Percentiles rank a stretch among this genome's conserved stretches.
These are phyloP conservation scores for Phytophthora europaea DNA, from an alignment of 352 stramenopile species.

Conservation along the genomic window DNA sequence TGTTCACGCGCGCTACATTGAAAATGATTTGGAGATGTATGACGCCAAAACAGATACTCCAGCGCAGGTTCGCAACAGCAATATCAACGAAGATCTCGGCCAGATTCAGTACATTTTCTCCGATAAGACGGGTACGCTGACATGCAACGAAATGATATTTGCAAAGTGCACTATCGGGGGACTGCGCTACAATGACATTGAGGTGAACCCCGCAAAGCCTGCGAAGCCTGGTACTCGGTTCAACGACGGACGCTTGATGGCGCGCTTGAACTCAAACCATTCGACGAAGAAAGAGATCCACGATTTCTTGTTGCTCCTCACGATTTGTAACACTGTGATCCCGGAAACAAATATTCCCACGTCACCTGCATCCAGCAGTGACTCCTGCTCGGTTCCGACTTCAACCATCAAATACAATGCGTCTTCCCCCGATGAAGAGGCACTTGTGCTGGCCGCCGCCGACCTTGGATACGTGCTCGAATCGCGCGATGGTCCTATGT, in stretches of 20 bases:
- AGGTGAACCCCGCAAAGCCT: constrained; percentile 56
- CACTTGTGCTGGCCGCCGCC: constrained; percentile 76
- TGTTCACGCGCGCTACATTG: constrained; percentile 87
- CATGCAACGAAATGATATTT: constrained; percentile 92
- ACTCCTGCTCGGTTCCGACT: constrained; percentile 26
- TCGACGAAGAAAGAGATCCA: constrained; percentile 89
- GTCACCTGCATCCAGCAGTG: constrained; percentile 38
- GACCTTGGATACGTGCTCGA: constrained; percentile 82
- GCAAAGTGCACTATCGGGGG: constrained; percentile 94
- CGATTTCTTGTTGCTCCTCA: constrained; percentile 85
- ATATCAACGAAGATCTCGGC: constrained; percentile 91
- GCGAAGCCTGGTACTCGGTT: constrained; percentile 77
- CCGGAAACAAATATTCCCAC: constrained; percentile 57
- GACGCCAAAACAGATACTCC: constrained; percentile 76
- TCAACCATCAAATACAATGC: constrained; percentile 84
- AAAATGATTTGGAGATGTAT: constrained; percentile 90
- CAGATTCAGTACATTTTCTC: constrained; percentile 94
- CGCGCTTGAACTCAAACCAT: constrained; percentile 80
- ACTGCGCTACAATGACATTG: constrained; percentile 92
- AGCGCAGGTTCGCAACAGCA: constrained; percentile 87
- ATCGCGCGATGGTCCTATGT: constrained; percentile 73
- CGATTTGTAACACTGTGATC: constrained; percentile 91
- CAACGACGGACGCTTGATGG: constrained; percentile 79
- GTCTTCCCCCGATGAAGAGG: constrained; percentile 87
- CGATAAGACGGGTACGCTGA: constrained; percentile 91